Conservation (phyloP, 106 monocot genomes). For the Phalaenopsis equestris region DNA sequence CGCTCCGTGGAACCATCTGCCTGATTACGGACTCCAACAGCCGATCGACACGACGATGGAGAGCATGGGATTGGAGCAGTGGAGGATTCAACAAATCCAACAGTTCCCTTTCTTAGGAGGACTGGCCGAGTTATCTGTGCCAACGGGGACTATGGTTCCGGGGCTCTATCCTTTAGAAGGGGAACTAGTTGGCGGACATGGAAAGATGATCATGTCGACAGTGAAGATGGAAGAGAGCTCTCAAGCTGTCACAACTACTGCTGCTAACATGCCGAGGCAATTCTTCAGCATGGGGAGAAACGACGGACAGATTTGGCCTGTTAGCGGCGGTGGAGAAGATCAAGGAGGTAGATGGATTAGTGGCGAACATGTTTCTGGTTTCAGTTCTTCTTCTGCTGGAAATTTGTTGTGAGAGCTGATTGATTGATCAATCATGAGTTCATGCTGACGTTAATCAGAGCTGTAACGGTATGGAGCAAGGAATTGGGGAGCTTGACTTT, state of each 20-base stretch:
- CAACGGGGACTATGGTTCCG: slow-evolving; percentile 11
- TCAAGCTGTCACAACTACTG: not conserved
- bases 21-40: slow-evolving; percentile 23
- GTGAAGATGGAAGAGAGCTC: slow-evolving; percentile 43
- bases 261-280: slow-evolving; percentile 14
- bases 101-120: slow-evolving; percentile 37
- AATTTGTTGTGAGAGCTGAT: slow-evolving; percentile 12
- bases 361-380: slow-evolving; percentile 20
- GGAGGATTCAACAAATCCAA: slow-evolving; percentile 33
- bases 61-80: slow-evolving; percentile 28
- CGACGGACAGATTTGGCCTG: slow-evolving; percentile 12
- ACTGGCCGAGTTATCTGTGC: slow-evolving; percentile 4
- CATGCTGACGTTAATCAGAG: not conserved
- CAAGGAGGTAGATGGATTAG: slow-evolving; percentile 17
- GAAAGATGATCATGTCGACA: slow-evolving; percentile 18
- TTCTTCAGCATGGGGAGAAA: slow-evolving; percentile 17
- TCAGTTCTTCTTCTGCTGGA: slow-evolving; percentile 30
- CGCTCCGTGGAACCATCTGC: slow-evolving; percentile 21
- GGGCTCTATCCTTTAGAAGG: slow-evolving; percentile 35
- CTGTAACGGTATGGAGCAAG: not conserved
- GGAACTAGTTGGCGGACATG: slow-evolving; percentile 12
- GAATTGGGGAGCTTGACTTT: not conserved
- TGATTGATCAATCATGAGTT: no score
- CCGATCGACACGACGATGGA: slow-evolving; percentile 7
- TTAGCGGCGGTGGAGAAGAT: not conserved